Percentiles rank a stretch among this genome's conserved stretches.
These are phyloP conservation scores for Hebeloma cylindrosporum DNA, from an alignment of 768 basidiomycete species.

Conservation along the genomic window DNA sequence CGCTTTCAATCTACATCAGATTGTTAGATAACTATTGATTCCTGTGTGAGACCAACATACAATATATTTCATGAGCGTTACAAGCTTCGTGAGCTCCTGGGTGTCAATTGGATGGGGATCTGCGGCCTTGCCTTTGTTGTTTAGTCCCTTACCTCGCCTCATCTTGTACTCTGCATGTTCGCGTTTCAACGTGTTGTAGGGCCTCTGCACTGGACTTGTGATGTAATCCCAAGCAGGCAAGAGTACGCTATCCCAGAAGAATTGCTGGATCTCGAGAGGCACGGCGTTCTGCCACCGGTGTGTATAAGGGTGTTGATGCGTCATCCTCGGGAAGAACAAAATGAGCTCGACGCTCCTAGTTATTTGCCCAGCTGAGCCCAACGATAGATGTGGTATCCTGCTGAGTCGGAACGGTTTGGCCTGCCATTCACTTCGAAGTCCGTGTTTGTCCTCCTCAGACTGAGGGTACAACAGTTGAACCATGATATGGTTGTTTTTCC, in stretches of 20 bases:
- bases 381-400: conserved; percentile 14
- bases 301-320: conserved; percentile 13
- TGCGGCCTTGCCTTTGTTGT: background rate
- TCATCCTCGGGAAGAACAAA: conserved; percentile 20
- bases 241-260: conserved; percentile 15
- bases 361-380: conserved; percentile 10
- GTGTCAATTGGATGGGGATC: background rate
- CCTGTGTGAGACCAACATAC: conserved; percentile 3
- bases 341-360: conserved; percentile 11
- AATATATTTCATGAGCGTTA: background rate
- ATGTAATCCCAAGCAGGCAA: conserved; percentile 5
- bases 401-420: background rate
- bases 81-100: too few species aligned
- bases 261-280: conserved; percentile 11
- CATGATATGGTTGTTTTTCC: background rate
- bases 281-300: conserved; percentile 9
- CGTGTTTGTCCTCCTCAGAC: background rate
- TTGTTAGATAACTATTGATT: too few species aligned
- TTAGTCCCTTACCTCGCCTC: conserved; percentile 6
- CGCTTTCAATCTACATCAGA: too few species aligned
- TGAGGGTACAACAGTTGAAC: background rate
- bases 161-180: conserved; percentile 12
- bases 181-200: conserved; percentile 7
- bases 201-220: background rate
- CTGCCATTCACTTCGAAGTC: conserved; percentile 1